These are phyloP conservation scores for Camelina laxa DNA, from an alignment of 345 rosid genomes.

Conservation along the genomic window DNA sequence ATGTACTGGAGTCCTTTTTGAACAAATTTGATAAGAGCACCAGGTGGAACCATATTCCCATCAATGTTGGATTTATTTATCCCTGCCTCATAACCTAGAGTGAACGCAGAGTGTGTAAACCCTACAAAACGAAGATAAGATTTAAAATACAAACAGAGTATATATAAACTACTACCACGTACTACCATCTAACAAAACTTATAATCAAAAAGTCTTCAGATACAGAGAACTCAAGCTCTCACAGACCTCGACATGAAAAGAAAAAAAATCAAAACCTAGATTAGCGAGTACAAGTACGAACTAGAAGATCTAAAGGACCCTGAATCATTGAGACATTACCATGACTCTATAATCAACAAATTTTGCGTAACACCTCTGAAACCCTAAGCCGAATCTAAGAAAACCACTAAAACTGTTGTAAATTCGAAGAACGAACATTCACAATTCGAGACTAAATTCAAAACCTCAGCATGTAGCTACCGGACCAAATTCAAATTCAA, in stretches of 20 bases:
- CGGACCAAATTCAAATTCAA: slow-evolving; percentile 37
- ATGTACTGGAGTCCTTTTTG: slow-evolving; percentile 94
- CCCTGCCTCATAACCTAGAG: slow-evolving; percentile 93
- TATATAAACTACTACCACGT: neutral
- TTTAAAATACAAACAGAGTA: slow-evolving; percentile 12
- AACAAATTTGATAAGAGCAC: slow-evolving; percentile 86
- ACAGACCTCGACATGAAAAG: neutral
- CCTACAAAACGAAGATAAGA: slow-evolving; percentile 50
- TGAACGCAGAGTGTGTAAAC: slow-evolving; percentile 85
- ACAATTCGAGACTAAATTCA: slow-evolving; percentile 25
- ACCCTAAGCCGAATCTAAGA: slow-evolving; percentile 28
- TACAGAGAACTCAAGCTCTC: slow-evolving; percentile 10
- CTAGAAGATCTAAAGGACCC: slow-evolving; percentile 21
- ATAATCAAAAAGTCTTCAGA: neutral
- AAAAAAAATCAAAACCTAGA: neutral
- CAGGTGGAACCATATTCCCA: slow-evolving; percentile 95
- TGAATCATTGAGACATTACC: neutral
- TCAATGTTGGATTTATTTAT: slow-evolving; percentile 84
- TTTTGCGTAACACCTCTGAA: neutral
- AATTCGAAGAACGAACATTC: slow-evolving; percentile 12
- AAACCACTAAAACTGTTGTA: neutral
- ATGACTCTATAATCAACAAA: neutral
- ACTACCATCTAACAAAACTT: neutral
- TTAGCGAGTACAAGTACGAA: neutral
- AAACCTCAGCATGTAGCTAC: slow-evolving; percentile 3